Evolutionary conservation across 352 stramenopile genomes (phyloP).

Genomic region (Globisporangium echinulatum): DNA sequence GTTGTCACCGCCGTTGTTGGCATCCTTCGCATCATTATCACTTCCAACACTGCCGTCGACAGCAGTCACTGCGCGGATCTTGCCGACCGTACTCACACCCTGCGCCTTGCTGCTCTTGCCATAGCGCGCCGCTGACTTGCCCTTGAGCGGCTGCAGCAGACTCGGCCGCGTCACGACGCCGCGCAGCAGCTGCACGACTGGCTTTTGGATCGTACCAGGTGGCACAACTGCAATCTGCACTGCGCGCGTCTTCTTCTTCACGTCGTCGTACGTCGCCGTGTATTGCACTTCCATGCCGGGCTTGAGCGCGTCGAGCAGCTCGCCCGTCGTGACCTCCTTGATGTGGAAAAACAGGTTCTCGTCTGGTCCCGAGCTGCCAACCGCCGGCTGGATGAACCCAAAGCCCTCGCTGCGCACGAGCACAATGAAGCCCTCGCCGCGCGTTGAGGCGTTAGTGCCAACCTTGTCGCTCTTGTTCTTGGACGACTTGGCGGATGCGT

Average conservation of each 20-base stretch:
- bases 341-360: slow-evolving; percentile 82
- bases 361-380: slow-evolving; percentile 20
- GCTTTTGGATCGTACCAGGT: slow-evolving; percentile 49
- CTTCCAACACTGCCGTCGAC: not conserved
- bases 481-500: slow-evolving; percentile 6
- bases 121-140: slow-evolving; percentile 18
- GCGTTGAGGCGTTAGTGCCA: slow-evolving; percentile 14
- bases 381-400: slow-evolving; percentile 64
- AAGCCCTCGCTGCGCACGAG: slow-evolving; percentile 64
- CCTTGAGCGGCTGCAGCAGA: slow-evolving; percentile 45
- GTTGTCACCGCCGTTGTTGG: slow-evolving; percentile 9
- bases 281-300: slow-evolving; percentile 70
- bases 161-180: slow-evolving; percentile 62
- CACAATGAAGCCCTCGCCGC: slow-evolving; percentile 56
- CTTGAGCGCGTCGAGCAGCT: slow-evolving; percentile 50
- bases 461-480: slow-evolving; percentile 6
- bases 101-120: slow-evolving; percentile 33
- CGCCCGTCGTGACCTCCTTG: slow-evolving; percentile 51
- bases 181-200: slow-evolving; percentile 24
- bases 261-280: slow-evolving; percentile 50
- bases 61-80: slow-evolving; percentile 29
- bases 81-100: slow-evolving; percentile 38
- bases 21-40: slow-evolving; percentile 7
- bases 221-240: slow-evolving; percentile 41
- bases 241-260: slow-evolving; percentile 67